A percentile compares a stretch with the other conserved stretches of the same genome.
Conservation (phyloP, 73 alveolate species). For the Tetrahymena thermophila region DNA sequence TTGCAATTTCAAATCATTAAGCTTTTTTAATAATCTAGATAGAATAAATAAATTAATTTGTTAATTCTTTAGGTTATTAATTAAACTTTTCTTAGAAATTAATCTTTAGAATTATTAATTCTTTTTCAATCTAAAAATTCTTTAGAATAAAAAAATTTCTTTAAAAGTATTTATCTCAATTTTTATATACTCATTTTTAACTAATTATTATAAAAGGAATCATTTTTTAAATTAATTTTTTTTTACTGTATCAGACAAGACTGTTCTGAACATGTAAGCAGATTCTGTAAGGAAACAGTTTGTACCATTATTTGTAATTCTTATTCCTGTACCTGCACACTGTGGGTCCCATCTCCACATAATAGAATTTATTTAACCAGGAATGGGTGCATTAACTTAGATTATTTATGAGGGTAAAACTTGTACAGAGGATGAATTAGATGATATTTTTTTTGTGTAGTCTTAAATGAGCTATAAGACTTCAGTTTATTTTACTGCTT, state of each 20-base stretch:
- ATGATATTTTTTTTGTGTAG: background rate
- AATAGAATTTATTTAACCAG: background rate
- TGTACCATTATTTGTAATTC: slow-evolving; percentile 9
- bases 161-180: no score
- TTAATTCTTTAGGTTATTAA: no score
- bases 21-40: background rate
- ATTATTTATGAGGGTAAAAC: no score
- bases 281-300: slow-evolving; percentile 22
- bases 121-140: background rate
- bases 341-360: slow-evolving; percentile 29
- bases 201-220: background rate
- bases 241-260: background rate
- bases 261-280: slow-evolving; percentile 45
- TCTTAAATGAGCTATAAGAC: background rate
- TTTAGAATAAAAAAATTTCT: background rate
- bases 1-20: background rate
- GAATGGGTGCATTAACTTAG: no score
- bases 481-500: background rate
- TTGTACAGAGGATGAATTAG: background rate
- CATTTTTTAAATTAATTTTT: background rate
- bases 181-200: background rate
- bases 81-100: background rate
- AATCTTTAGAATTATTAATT: background rate
- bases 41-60: background rate
- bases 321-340: slow-evolving; percentile 23